Conservation (phyloP, 176 grass and related monocot species). For the Musa itinerans region DNA sequence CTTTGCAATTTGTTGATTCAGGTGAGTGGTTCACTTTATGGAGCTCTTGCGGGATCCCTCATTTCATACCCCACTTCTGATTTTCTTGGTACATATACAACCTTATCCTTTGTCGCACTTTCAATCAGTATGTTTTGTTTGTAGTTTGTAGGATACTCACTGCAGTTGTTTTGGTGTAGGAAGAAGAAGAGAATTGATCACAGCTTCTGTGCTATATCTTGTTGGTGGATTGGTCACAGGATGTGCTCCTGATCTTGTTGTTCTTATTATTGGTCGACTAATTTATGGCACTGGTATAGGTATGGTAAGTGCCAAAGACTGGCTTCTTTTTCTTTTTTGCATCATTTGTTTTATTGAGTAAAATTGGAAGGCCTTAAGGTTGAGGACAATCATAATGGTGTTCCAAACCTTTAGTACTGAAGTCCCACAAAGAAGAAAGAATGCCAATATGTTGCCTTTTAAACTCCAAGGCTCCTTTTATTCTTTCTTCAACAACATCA, state of each 20-base stretch:
- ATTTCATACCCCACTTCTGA: slow-evolving; percentile 62
- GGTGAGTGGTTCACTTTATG: slow-evolving; percentile 94
- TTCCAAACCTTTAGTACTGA: neutral
- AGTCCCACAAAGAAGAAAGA: neutral
- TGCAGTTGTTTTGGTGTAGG: slow-evolving; percentile 34
- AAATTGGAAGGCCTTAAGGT: neutral
- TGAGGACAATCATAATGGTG: neutral
- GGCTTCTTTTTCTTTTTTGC: neutral
- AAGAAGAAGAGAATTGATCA: slow-evolving; percentile 80
- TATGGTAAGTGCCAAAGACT: slow-evolving; percentile 41
- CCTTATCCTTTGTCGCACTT: neutral
- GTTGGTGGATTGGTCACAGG: slow-evolving; percentile 62
- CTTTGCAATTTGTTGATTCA: slow-evolving; percentile 24
- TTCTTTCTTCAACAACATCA: no score
- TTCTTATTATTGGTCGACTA: slow-evolving; percentile 65
- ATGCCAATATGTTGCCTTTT: no score
- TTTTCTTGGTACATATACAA: slow-evolving; percentile 45
- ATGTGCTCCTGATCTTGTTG: slow-evolving; percentile 50
- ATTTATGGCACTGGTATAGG: slow-evolving; percentile 76
- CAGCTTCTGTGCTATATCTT: slow-evolving; percentile 62
- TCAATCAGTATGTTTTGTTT: neutral
- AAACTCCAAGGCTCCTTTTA: no score
- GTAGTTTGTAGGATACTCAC: neutral
- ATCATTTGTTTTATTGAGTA: neutral
- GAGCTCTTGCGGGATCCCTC: slow-evolving; percentile 80